These are phyloP conservation scores for Zychaea mexicana DNA, from an alignment of 371 early-diverging fungal species.

Conservation along the genomic window DNA sequence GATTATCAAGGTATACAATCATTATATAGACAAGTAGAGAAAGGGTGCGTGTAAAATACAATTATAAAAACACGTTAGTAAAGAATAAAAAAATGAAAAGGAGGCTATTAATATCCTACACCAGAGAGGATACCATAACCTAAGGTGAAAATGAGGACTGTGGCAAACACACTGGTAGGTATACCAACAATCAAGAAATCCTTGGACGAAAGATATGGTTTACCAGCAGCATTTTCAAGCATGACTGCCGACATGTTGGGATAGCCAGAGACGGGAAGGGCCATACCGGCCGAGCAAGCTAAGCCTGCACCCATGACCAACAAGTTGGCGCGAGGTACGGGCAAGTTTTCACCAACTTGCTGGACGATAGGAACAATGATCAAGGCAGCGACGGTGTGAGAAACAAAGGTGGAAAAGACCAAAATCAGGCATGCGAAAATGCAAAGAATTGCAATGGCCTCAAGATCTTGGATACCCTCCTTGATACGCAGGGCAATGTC, in stretches of 20 bases:
- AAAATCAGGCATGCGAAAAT: slow-evolving; percentile 70
- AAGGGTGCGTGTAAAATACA: too few relatives aligned
- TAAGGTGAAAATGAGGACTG: slow-evolving; percentile 71
- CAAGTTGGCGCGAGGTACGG: slow-evolving; percentile 82
- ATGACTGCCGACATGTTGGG: slow-evolving; percentile 97
- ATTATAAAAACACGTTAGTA: too few relatives aligned
- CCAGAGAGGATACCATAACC: slow-evolving; percentile 74
- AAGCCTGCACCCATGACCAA: slow-evolving; percentile 80
- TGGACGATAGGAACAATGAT: slow-evolving; percentile 84
- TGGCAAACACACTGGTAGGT: slow-evolving; percentile 74
- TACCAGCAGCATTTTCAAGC: slow-evolving; percentile 90
- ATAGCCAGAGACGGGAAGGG: slow-evolving; percentile 86
- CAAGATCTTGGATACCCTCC: slow-evolving; percentile 61
- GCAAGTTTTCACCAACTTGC: slow-evolving; percentile 72
- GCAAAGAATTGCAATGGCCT: slow-evolving; percentile 67
- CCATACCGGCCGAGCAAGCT: slow-evolving; percentile 54
- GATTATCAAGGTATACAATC: too few relatives aligned
- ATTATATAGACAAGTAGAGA: too few relatives aligned
- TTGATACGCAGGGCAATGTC: slow-evolving; percentile 77
- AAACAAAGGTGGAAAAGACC: slow-evolving; percentile 91
- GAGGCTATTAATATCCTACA: slow-evolving; percentile 60
- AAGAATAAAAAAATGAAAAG: too few relatives aligned
- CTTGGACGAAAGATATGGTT: slow-evolving; percentile 76
- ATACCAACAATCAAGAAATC: slow-evolving; percentile 90
- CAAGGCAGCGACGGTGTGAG: slow-evolving; percentile 92